A percentile compares a stretch with the other conserved stretches of the same genome.
Conservation (phyloP, 768 basidiomycete genomes). For the Suillus placidus region DNA sequence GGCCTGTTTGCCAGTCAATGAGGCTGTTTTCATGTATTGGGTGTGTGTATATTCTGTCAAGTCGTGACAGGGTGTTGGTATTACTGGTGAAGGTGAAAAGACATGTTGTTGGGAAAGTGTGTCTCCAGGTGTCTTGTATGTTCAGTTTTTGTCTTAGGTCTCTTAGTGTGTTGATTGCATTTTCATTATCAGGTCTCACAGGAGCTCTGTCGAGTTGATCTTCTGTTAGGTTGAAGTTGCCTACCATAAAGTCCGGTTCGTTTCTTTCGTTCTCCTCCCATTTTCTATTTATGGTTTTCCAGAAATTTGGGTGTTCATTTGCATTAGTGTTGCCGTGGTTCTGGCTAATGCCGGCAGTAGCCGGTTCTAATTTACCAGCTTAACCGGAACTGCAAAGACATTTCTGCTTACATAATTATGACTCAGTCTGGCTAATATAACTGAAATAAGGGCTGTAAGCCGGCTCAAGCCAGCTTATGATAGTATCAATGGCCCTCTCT, state of each 20-base stretch:
- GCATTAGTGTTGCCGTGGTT: too few relatives aligned
- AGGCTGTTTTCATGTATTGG: background rate
- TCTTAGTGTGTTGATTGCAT: slow-evolving; percentile 17
- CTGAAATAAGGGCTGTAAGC: too few relatives aligned
- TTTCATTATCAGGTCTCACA: background rate
- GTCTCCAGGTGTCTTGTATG: background rate
- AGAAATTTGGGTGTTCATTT: slow-evolving; percentile 13
- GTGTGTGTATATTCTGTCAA: background rate
- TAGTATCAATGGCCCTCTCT: too few relatives aligned
- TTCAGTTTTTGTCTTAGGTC: background rate
- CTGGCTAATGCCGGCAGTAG: too few relatives aligned
- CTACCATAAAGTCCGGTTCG: slow-evolving; percentile 4
- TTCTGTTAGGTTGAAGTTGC: background rate
- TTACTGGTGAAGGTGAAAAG: background rate
- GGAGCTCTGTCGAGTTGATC: slow-evolving; percentile 12
- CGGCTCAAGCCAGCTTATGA: too few relatives aligned
- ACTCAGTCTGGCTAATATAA: too few relatives aligned
- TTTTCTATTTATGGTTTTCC: slow-evolving; percentile 12
- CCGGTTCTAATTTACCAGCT: too few relatives aligned
- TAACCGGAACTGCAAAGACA: too few relatives aligned
- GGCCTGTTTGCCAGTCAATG: background rate
- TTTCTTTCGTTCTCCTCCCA: slow-evolving; percentile 13
- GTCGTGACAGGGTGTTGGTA: background rate
- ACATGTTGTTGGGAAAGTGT: background rate
- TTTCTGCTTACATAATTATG: too few relatives aligned